phyloP scores from a whole-genome alignment of 2,329 filamentous ascomycete species.

The Piedraia hortae region DNA sequence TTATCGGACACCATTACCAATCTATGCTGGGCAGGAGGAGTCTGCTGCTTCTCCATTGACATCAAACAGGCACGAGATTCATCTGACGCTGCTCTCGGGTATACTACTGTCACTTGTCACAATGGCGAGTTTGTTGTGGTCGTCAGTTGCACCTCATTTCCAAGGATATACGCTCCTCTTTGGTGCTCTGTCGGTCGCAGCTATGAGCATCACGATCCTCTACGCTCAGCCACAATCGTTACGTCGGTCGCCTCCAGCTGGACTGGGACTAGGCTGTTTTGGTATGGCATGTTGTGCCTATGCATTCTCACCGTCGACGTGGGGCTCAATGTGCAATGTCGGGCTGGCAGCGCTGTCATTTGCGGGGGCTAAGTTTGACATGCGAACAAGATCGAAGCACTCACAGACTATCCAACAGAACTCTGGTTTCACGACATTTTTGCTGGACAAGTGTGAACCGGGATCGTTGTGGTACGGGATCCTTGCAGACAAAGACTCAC shows the following conservation, averaged over 20 bases:
- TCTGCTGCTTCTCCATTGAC: constrained; percentile 10
- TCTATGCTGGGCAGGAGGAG: constrained; percentile 1
- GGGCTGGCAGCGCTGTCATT: constrained; percentile 13
- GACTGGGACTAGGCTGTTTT: constrained; percentile 11
- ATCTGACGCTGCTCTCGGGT: constrained; percentile 18
- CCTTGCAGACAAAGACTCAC: constrained; percentile 68
- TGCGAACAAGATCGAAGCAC: constrained; percentile 10
- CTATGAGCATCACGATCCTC: constrained; percentile 17
- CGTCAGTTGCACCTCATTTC: constrained; percentile 10
- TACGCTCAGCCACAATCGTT: constrained; percentile 17
- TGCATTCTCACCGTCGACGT: constrained; percentile 12
- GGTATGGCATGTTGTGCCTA: constrained; percentile 11
- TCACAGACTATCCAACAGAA: constrained; percentile 9
- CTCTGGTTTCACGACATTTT: constrained; percentile 41
- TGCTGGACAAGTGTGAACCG: constrained; percentile 40
- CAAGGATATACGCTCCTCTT: constrained; percentile 13
- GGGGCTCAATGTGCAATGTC: constrained; percentile 12
- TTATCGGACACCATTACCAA: constrained; percentile 21
- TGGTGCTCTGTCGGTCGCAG: constrained; percentile 16
- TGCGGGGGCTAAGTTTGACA: constrained; percentile 17
- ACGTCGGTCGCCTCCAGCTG: constrained; percentile 12
- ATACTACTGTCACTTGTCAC: constrained; percentile 13
- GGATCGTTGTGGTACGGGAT: constrained; percentile 68
- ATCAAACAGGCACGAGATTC: constrained; percentile 14
- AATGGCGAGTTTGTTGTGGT: constrained; percentile 12